These are phyloP conservation scores for Paracoccidioides brasiliensis DNA, from an alignment of 2,329 filamentous ascomycete genomes.

Conservation along the genomic window DNA sequence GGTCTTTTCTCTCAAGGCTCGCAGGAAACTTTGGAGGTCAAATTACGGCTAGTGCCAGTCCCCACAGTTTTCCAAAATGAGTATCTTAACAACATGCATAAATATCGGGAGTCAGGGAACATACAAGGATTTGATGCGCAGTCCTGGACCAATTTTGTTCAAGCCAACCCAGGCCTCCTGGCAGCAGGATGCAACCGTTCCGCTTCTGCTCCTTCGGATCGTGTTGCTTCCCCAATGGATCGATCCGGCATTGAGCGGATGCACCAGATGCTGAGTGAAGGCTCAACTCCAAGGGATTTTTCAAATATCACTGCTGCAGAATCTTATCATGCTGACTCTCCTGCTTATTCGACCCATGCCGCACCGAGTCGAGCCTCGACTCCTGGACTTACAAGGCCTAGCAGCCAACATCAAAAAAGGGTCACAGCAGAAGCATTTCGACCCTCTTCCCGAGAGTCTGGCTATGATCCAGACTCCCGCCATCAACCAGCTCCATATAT, in stretches of 20 bases:
- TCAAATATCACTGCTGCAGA: conserved; percentile 19
- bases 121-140: conserved; percentile 51
- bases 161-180: conserved; percentile 48
- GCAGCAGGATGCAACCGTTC: conserved; percentile 14
- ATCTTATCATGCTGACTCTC: conserved; percentile 25
- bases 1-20: conserved; percentile 68
- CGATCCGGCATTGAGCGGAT: conserved; percentile 33
- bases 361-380: conserved; percentile 27
- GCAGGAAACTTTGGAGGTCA: conserved; percentile 86
- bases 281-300: conserved; percentile 31
- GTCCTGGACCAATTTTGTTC: conserved; percentile 67
- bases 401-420: conserved; percentile 15
- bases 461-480: conserved; percentile 26
- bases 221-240: conserved; percentile 24
- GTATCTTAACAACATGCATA: conserved; percentile 48
- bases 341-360: conserved; percentile 23
- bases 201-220: conserved; percentile 14
- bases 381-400: conserved; percentile 18
- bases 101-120: conserved; percentile 46
- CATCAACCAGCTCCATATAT: conserved; percentile 13
- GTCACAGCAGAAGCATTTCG: conserved; percentile 38
- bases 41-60: conserved; percentile 70
- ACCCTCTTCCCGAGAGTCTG: conserved; percentile 49
- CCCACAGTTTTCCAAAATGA: conserved; percentile 50
- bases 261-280: conserved; percentile 33